Evolutionary conservation across 352 stramenopile species (phyloP), one percentile per base, ranked within the genome.

Genomic region (Lagenidium sp.): DNA sequence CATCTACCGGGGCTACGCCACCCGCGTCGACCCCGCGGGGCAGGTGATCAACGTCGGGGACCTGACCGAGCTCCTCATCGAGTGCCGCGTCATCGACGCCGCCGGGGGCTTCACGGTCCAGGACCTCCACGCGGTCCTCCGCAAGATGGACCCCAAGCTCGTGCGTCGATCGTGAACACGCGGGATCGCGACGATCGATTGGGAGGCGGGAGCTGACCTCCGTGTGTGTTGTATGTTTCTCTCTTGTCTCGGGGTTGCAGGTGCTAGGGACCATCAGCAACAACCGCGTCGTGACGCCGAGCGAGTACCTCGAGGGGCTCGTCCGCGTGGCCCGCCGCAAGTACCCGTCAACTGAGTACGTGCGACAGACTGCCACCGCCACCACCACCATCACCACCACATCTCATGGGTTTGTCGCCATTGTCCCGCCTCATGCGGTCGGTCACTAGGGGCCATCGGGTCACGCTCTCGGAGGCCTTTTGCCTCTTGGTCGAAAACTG

Each of bases 401-500:
- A n/a, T n/a, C n/a, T n/a, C n/a, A n/a, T n/a, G n/a, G n/a, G n/a
- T n/a, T n/a, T n/a, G n/a, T n/a, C n/a, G n/a, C n/a, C n/a, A n/a
- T n/a, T n/a, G n/a, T n/a, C n/a, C n/a, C n/a, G n/a, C n/a, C n/a
- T n/a, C n/a, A n/a, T n/a, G n/a, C n/a, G n/a, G n/a, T n/a, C n/a
- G n/a, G 12, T 22, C 25, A 22, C 2, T 50, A 83, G 70, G 39
- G 60, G 65, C 41, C 74, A 82, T 38, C 69, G 73, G 19, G 52
- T 83, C 40, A 78, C 77, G 11, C 48, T 89, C 6, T 89, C 77
- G 5, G 77, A 89, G 51, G 62, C 71, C 7, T 84, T 89, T 36
- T 89, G 73, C 39, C 60, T 89, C 30, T 63, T 89, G 25, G 55
- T 84, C 2, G 73, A 85, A 56, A 89, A 81, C 44, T 80, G 68